Base-by-base conservation (phyloP, 805 yeast genomes). In the Pichia occidentalis region DNA sequence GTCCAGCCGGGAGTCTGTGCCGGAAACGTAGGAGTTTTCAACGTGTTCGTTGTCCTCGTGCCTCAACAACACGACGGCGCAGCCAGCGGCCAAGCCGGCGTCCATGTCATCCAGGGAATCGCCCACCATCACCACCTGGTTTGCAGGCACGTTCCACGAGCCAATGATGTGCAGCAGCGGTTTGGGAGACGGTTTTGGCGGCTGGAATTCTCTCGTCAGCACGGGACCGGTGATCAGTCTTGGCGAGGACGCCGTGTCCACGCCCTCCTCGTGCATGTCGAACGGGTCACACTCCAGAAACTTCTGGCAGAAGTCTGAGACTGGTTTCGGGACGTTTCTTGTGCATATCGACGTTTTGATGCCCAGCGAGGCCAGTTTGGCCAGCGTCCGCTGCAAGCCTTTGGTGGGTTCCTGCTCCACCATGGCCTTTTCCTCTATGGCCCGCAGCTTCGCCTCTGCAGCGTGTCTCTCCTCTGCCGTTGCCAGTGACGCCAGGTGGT, bases 71-170 rank as follows among this genome's bases (percentile, higher is more conserved):
- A 79, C 61, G 1, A 85, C 70, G 3, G 68, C 61, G 29, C 73
- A 71, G 0, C 86, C 86, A 1, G 87, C 86, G n/a, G 60, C 47
- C 22, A 64, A 53, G 3, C 85, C 87, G 22, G 83, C 73, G 29
- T 49, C 58, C 77, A 80, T 75, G 50, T 80, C 88, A 55, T 80
- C 87, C 28, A 64, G 56, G 0, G 86, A 80, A 52, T 80, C 87
- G 10, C 88, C 88, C 12, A 80, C 81, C 87, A 80, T 80, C 5
- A 79, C 52, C 22, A 80, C 44, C 27, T 70, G 61, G 13, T 56
- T 46, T 0, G 82, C 73, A 1, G 55, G 47, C 13, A 71, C 34
- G 2, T 63, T 64, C 77, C 82, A 73, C 8, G 28, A 10, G 4
- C 37, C 19, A 3, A 79, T 72, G 18, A 80, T 78, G 45, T 76